Conservation (phyloP, 1,284 basidiomycete genomes). For the Exobasidium rhododendri region DNA sequence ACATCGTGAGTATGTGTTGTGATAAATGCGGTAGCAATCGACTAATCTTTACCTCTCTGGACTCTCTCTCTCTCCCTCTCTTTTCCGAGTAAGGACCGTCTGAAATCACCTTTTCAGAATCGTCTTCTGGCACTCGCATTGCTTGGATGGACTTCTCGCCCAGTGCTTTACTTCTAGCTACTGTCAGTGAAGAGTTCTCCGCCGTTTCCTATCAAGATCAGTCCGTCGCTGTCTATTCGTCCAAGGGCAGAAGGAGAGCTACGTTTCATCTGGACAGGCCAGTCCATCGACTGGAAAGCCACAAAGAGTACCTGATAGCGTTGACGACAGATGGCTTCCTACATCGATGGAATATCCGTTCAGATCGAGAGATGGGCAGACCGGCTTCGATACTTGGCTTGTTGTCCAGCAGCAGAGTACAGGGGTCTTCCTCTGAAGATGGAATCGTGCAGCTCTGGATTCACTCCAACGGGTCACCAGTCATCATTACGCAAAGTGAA, state of each 20-base stretch:
- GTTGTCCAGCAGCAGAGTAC: conserved; percentile 12
- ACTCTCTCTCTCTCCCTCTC: no score
- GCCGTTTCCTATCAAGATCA: conserved; percentile 59
- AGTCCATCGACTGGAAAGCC: conserved; percentile 32
- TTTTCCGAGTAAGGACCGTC: background rate
- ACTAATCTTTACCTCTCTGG: no score
- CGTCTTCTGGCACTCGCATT: conserved; percentile 36
- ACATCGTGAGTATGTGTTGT: background rate
- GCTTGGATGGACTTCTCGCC: conserved; percentile 86
- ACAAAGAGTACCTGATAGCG: conserved; percentile 35
- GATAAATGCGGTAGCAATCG: no score
- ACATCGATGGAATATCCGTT: conserved; percentile 41
- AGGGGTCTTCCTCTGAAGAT: conserved; percentile 18
- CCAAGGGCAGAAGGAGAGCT: conserved; percentile 32
- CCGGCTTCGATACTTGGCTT: conserved; percentile 34
- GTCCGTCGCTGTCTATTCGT: conserved; percentile 40
- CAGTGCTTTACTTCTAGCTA: conserved; percentile 66
- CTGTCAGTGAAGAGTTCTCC: conserved; percentile 67
- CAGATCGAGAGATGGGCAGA: conserved; percentile 30
- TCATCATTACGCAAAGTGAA: conserved; percentile 33
- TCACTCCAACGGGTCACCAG: conserved; percentile 57
- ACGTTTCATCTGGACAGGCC: conserved; percentile 37
- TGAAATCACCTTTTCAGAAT: conserved; percentile 7
- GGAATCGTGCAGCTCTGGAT: conserved; percentile 32
- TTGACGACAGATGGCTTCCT: conserved; percentile 34